Percentiles rank a stretch among this genome's conserved stretches.
These are phyloP conservation scores for Hanseniaspora opuntiae DNA, from an alignment of 805 yeast genomes.

Conservation along the genomic window DNA sequence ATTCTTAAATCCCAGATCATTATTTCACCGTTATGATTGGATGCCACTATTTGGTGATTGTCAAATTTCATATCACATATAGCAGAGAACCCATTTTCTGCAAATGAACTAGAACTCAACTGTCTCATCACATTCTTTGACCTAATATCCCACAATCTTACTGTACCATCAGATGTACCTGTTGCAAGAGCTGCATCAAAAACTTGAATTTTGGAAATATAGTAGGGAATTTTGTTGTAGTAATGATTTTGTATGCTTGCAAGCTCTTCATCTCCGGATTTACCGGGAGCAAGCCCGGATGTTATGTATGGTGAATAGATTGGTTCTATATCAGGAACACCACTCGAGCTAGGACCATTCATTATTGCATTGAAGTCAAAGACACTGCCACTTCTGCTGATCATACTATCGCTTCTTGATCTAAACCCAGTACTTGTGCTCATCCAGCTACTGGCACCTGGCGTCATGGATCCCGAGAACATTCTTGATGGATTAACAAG, in stretches of 20 bases:
- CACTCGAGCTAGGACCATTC: not conserved
- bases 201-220: constrained; percentile 56
- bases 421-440: constrained; percentile 4
- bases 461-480: not conserved
- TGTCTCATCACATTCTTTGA: constrained; percentile 49
- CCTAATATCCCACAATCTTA: constrained; percentile 64
- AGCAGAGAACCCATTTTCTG: constrained; percentile 43
- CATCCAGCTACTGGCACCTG: constrained; percentile 1
- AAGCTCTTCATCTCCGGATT: not conserved
- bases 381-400: constrained; percentile 11
- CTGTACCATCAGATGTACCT: constrained; percentile 64
- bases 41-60: constrained; percentile 24
- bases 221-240: constrained; percentile 22
- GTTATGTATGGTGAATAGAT: not conserved
- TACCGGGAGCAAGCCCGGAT: not conserved
- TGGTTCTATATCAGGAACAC: not conserved
- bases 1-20: constrained; percentile 64
- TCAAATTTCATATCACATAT: constrained; percentile 59
- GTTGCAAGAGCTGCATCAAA: constrained; percentile 67
- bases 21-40: constrained; percentile 20
- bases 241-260: not conserved
- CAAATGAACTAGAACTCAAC: not conserved
- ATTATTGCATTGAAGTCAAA: constrained; percentile 9
- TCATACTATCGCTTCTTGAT: constrained; percentile 11
- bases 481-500: not conserved